These are phyloP conservation scores for Lepidium aucheri DNA, from an alignment of 345 rosid genomes.

Conservation along the genomic window DNA sequence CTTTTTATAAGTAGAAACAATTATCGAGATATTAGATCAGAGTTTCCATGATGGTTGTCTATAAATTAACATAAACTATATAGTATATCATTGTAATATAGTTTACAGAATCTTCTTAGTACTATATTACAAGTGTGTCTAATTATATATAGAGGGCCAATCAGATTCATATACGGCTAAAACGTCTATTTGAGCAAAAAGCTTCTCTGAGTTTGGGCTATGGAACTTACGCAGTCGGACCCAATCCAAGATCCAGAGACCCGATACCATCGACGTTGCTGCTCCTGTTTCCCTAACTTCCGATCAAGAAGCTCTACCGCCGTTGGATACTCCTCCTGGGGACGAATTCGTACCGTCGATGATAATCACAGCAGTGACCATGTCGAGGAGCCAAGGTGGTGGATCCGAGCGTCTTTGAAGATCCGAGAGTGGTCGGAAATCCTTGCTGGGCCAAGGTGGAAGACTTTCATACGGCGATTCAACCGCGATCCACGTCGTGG, in stretches of 20 bases:
- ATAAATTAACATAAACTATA: background rate
- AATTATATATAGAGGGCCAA: background rate
- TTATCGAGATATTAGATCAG: background rate
- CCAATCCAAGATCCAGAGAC: conserved; percentile 16
- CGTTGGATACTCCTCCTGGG: conserved; percentile 51
- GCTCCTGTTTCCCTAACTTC: conserved; percentile 58
- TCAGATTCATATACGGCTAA: background rate
- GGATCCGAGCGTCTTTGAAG: conserved; percentile 48
- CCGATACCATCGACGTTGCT: conserved; percentile 33
- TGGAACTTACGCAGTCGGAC: conserved; percentile 19
- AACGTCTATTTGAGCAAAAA: background rate
- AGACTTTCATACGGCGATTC: conserved; percentile 83
- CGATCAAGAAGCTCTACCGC: conserved; percentile 29
- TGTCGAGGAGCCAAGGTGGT: conserved; percentile 32
- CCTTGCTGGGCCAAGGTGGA: conserved; percentile 96
- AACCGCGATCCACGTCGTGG: conserved; percentile 44
- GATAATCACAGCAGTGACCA: conserved; percentile 21
- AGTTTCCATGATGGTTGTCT: background rate
- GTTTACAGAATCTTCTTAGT: background rate
- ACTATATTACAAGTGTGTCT: background rate
- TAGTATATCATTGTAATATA: too few relatives aligned
- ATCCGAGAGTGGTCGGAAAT: conserved; percentile 91
- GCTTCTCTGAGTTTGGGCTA: background rate
- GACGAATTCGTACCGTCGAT: conserved; percentile 24
- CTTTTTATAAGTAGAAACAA: background rate